A percentile compares a stretch with the other conserved stretches of the same genome.
These are phyloP conservation scores for Metschnikowia kunwiensis DNA, from an alignment of 805 yeast species.

Conservation along the genomic window DNA sequence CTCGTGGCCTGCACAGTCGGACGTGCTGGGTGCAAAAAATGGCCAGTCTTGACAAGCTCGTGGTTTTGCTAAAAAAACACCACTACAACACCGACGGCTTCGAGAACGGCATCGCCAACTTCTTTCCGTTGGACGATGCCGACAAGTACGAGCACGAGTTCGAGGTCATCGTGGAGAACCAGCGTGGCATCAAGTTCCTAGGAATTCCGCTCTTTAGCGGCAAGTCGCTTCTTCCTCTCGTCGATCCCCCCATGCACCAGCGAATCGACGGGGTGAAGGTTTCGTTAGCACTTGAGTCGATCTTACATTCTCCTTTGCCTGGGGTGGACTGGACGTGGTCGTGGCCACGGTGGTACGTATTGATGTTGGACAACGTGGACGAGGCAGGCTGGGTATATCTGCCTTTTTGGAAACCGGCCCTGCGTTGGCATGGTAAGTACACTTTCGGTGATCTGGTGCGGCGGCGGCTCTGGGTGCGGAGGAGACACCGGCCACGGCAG, in stretches of 20 bases:
- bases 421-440: conserved; percentile 64
- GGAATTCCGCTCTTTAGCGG: conserved; percentile 50
- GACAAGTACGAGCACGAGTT: conserved; percentile 16
- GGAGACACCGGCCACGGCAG: conserved; percentile 7
- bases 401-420: conserved; percentile 28
- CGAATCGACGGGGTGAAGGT: conserved; percentile 41
- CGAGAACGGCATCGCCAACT: neutral
- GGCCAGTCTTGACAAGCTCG: conserved; percentile 7
- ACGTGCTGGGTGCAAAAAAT: too few relatives aligned
- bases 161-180: conserved; percentile 52
- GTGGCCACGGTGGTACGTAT: conserved; percentile 71
- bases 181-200: conserved; percentile 50
- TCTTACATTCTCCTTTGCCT: conserved; percentile 47
- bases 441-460: conserved; percentile 61
- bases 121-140: neutral
- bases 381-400: conserved; percentile 85
- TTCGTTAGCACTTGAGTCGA: conserved; percentile 21
- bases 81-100: conserved; percentile 11
- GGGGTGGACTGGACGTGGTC: conserved; percentile 63
- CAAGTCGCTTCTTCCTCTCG: conserved; percentile 43
- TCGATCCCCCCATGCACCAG: conserved; percentile 53
- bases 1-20: too few relatives aligned
- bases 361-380: conserved; percentile 69
- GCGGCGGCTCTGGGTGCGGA: conserved; percentile 60
- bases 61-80: conserved; percentile 9